Evolutionary conservation across 805 yeast species (phyloP).

Genomic region (Metschnikowia baotianmanensis): DNA sequence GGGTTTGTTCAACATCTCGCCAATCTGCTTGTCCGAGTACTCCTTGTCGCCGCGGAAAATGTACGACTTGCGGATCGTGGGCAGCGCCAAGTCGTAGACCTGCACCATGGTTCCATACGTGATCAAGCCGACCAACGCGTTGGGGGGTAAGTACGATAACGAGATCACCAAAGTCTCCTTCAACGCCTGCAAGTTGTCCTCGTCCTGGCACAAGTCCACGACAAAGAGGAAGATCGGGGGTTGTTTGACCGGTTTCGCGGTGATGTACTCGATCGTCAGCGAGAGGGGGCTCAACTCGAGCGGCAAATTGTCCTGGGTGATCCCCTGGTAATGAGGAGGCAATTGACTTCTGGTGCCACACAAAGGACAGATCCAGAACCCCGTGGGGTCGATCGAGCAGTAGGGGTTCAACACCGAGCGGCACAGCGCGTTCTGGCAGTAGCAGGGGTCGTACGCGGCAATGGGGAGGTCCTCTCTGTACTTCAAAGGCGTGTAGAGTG

Average conservation of each 20-base stretch:
- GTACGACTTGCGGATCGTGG: constrained; percentile 67
- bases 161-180: constrained; percentile 78
- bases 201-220: constrained; percentile 86
- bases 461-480: constrained; percentile 71
- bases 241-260: constrained; percentile 72
- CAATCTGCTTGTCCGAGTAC: constrained; percentile 66
- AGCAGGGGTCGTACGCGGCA: constrained; percentile 81
- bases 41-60: constrained; percentile 91
- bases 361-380: constrained; percentile 85
- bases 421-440: constrained; percentile 75
- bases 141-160: constrained; percentile 79
- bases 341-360: constrained; percentile 76
- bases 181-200: constrained; percentile 79
- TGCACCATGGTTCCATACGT: constrained; percentile 90
- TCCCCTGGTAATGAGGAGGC: constrained; percentile 77
- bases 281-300: constrained; percentile 67
- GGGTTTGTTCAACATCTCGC: constrained; percentile 47
- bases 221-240: constrained; percentile 88
- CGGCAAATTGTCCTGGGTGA: constrained; percentile 76
- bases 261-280: constrained; percentile 82
- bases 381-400: constrained; percentile 72
- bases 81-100: constrained; percentile 73
- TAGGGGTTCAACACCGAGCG: constrained; percentile 85
- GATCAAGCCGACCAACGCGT: constrained; percentile 81
- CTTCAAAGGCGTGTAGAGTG: constrained; percentile 91